Evolutionary conservation across 768 basidiomycete genomes (phyloP).

Genomic region (Boletus sensibilis): DNA sequence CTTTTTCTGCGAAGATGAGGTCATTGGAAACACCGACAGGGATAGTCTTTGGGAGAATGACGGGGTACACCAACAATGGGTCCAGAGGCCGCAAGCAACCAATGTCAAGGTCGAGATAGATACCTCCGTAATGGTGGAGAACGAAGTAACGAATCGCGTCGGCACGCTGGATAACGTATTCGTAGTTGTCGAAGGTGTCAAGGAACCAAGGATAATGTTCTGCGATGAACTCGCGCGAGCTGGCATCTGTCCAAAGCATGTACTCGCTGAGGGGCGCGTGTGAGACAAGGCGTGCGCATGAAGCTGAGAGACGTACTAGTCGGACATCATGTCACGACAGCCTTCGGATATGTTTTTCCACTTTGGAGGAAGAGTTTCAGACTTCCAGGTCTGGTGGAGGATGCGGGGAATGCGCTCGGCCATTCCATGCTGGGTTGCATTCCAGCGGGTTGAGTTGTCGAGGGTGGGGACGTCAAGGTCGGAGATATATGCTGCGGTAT

Average conservation of each 20-base stretch:
- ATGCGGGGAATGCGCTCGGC: constrained; percentile 85
- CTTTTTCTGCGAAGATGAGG: constrained; percentile 86
- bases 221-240: constrained; percentile 87
- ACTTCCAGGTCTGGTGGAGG: constrained; percentile 99
- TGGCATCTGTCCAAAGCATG: constrained; percentile 95
- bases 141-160: constrained; percentile 99
- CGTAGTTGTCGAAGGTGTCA: constrained; percentile 89
- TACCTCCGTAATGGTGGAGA: constrained; percentile 90
- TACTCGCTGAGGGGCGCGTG: constrained; percentile 64
- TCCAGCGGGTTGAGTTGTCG: constrained; percentile 57
- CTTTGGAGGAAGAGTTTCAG: constrained; percentile 73
- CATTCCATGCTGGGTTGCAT: constrained; percentile 57
- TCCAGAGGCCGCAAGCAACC: constrained; percentile 88
- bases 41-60: constrained; percentile 92
- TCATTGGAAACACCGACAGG: constrained; percentile 98
- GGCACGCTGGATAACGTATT: constrained; percentile 90
- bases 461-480: constrained; percentile 70
- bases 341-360: constrained; percentile 82
- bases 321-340: constrained; percentile 90
- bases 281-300: constrained; percentile 14
- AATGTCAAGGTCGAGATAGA: constrained; percentile 96
- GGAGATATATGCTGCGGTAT: constrained; percentile 72
- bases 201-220: constrained; percentile 90
- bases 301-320: constrained; percentile 70
- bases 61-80: constrained; percentile 79